A percentile compares a stretch with the other conserved stretches of the same genome.
These are phyloP conservation scores for Hypoxylon fragiforme DNA, from an alignment of 495 filamentous ascomycete genomes.

Conservation along the genomic window DNA sequence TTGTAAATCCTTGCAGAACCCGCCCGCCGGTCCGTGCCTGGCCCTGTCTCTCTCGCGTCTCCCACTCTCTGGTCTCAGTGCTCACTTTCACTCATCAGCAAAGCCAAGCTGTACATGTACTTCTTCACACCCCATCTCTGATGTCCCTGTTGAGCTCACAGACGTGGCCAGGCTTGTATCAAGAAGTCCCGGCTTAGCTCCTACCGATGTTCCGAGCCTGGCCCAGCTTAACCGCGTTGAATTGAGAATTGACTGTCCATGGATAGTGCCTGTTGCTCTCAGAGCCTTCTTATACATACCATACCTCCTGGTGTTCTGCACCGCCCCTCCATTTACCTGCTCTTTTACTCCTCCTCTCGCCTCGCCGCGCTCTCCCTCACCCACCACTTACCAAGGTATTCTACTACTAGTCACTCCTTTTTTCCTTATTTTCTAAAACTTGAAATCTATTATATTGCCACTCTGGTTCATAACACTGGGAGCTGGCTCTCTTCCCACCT, in stretches of 20 bases:
- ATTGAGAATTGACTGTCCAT: conserved; percentile 41
- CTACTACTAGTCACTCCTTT: conserved; percentile 51
- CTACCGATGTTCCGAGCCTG: conserved; percentile 56
- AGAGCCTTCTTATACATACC: conserved; percentile 42
- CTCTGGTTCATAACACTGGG: conserved; percentile 56
- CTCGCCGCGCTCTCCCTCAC: conserved; percentile 39
- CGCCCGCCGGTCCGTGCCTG: conserved; percentile 42
- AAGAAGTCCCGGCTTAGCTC: conserved; percentile 55
- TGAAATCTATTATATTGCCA: conserved; percentile 45
- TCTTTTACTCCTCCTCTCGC: conserved; percentile 39
- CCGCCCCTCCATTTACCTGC: conserved; percentile 45
- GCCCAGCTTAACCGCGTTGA: conserved; percentile 49
- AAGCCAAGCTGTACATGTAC: conserved; percentile 50
- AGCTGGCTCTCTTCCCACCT: conserved; percentile 54
- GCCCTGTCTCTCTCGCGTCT: conserved; percentile 43
- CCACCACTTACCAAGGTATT: conserved; percentile 43
- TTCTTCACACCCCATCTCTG: conserved; percentile 48
- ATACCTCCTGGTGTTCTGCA: conserved; percentile 52
- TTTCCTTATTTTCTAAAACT: conserved; percentile 29
- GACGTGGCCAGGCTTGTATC: conserved; percentile 54
- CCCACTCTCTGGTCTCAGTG: no score
- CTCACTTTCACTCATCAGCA: no score
- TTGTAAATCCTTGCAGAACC: conserved; percentile 40
- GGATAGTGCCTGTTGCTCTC: conserved; percentile 40
- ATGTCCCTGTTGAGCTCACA: conserved; percentile 47